Conservation (phyloP, 495 filamentous ascomycete genomes). For the Penicillium roqueforti region DNA sequence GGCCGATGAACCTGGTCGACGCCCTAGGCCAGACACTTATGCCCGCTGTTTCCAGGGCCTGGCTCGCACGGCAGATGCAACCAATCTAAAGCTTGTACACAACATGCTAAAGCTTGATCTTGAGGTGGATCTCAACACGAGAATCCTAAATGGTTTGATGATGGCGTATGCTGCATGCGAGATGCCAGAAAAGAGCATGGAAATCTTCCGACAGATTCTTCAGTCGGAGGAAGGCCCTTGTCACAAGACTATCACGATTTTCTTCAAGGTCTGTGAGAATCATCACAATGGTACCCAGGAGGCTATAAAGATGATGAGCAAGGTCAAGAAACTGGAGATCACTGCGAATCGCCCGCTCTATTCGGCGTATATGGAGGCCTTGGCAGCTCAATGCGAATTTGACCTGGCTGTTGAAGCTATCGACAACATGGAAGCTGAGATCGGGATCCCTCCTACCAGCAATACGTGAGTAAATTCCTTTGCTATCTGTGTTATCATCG, state of each 20-base stretch:
- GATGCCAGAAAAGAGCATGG: constrained; percentile 57
- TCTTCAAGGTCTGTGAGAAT: constrained; percentile 70
- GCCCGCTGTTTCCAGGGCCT: constrained; percentile 72
- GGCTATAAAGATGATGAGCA: constrained; percentile 70
- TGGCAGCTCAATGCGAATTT: constrained; percentile 65
- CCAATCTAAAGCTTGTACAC: constrained; percentile 68
- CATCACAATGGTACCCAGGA: constrained; percentile 56
- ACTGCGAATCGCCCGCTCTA: constrained; percentile 68
- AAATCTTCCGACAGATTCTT: constrained; percentile 78
- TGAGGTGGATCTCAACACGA: constrained; percentile 69
- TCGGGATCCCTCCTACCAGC: constrained; percentile 59
- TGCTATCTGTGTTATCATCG: neutral
- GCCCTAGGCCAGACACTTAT: constrained; percentile 71
- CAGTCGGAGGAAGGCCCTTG: constrained; percentile 76
- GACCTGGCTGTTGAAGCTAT: constrained; percentile 62
- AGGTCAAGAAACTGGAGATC: constrained; percentile 70
- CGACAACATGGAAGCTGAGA: constrained; percentile 57
- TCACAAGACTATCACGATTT: constrained; percentile 69
- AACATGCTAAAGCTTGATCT: constrained; percentile 92
- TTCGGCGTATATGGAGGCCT: constrained; percentile 65
- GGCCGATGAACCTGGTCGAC: constrained; percentile 48
- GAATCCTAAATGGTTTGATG: constrained; percentile 78
- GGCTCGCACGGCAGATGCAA: constrained; percentile 56
- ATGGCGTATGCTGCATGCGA: constrained; percentile 70
- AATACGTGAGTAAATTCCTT: constrained; percentile 59